Percentiles rank a stretch among this genome's conserved stretches.
These are phyloP conservation scores for Yamadazyma taylorii DNA, from an alignment of 1,139 yeast species.

Conservation along the genomic window DNA sequence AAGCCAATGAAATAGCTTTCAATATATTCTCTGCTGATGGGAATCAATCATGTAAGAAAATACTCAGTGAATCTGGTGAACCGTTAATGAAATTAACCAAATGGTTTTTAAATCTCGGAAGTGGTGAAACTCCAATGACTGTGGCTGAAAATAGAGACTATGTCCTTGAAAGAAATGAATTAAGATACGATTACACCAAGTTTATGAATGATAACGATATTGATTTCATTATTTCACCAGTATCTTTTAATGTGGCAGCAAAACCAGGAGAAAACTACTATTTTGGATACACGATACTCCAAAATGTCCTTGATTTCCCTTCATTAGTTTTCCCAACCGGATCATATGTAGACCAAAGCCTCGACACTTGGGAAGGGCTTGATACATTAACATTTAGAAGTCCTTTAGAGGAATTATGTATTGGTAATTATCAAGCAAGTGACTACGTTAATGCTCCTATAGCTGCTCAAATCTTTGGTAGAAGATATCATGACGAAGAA, in stretches of 20 bases:
- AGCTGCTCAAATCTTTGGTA: constrained; percentile 34
- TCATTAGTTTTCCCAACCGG: constrained; percentile 61
- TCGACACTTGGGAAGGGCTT: constrained; percentile 31
- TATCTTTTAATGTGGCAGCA: constrained; percentile 69
- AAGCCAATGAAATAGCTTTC: constrained; percentile 49
- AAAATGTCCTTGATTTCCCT: constrained; percentile 62
- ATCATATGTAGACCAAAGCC: constrained; percentile 49
- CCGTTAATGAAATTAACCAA: constrained; percentile 53
- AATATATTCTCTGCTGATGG: constrained; percentile 48
- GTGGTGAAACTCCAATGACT: constrained; percentile 44
- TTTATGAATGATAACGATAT: constrained; percentile 52
- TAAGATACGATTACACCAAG: constrained; percentile 53
- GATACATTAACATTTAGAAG: constrained; percentile 34
- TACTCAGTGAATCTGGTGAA: constrained; percentile 42
- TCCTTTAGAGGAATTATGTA: constrained; percentile 40
- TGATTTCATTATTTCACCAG: constrained; percentile 66
- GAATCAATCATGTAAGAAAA: constrained; percentile 37
- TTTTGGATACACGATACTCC: constrained; percentile 73
- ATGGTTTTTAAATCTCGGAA: constrained; percentile 56
- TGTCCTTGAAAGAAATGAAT: constrained; percentile 46
- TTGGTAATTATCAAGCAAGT: constrained; percentile 26
- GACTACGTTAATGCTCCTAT: constrained; percentile 34
- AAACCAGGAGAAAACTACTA: constrained; percentile 59
- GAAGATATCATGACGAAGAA: constrained; percentile 37
- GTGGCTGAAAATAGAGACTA: constrained; percentile 47